Base-by-base conservation (phyloP, 2,329 filamentous ascomycete species). In the Trichoderma atroviride region DNA sequence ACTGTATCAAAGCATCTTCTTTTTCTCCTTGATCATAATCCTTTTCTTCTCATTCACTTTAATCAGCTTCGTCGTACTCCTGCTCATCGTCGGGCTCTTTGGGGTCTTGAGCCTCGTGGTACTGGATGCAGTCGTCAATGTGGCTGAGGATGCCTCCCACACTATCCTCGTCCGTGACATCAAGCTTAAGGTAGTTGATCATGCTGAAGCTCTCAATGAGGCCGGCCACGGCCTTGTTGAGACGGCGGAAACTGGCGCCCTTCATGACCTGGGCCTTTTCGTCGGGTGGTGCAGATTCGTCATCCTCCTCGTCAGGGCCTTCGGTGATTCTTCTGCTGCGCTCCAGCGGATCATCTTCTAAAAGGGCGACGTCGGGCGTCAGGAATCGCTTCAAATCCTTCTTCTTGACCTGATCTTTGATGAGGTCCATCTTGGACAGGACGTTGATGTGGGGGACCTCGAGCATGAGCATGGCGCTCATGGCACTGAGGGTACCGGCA, bases 391-490 rank as follows among this genome's bases (percentile, higher is more conserved):
- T 96, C 70, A 99, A 79, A 74, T 98, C 94, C 79, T 91, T 91
- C 80, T 93, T 93, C 70, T 90, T 90, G 31, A 98, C 88, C 80
- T 96, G 92, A 50, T 92, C 93, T 79, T 96, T 96, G 73, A 98
- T 89, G 71, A 98, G 87, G 79, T 99, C 96, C 94, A 98, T 98
- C 83, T 99, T 99, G 78, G 92, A 96, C 68, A 99, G 83, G 71
- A 99, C 91, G 79, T 99, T 99, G 78, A 99, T 89, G 78, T 99
- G 96, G 5, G 96, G 96, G 73, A 98, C 89, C 81, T 98, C 96
- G 72, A 99, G 88, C 93, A 98, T 96, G 76, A 99, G 89, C 96
- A 99, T 99, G 73, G 96, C 94, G 76, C 92, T 96, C 96, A 99
- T 98, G 73, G 96, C 96, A 78, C 92, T 96, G 70, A 99, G 84